These are phyloP conservation scores for Alopecurus myosuroides DNA, from an alignment of 176 grass and related monocot genomes.

Conservation along the genomic window DNA sequence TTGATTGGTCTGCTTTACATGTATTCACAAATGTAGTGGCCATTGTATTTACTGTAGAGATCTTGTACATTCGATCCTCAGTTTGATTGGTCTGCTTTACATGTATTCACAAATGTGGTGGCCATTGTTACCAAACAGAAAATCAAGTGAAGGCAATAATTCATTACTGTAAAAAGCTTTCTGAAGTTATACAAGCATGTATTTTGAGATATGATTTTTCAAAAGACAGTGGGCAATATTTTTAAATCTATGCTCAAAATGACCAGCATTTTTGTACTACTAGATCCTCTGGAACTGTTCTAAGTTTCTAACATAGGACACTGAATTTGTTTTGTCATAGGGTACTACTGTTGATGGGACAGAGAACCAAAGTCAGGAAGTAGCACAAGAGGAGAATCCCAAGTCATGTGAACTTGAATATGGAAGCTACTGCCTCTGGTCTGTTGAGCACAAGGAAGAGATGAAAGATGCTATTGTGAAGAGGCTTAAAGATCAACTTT, in stretches of 20 bases:
- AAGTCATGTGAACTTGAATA: conserved; percentile 71
- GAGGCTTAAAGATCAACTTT: conserved; percentile 78
- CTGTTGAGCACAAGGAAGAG: conserved; percentile 62
- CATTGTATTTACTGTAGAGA: background rate
- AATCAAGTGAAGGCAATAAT: background rate
- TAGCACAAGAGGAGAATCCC: conserved; percentile 12
- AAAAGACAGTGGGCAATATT: background rate
- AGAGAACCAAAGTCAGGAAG: conserved; percentile 18
- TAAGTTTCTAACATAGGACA: background rate
- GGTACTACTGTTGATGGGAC: conserved; percentile 1
- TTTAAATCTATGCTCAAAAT: background rate
- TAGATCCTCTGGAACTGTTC: background rate
- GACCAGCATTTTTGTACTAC: background rate
- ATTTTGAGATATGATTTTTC: background rate
- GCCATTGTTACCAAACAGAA: background rate
- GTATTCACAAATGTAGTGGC: background rate
- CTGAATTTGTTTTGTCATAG: conserved; percentile 14
- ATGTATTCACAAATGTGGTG: background rate
- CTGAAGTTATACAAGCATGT: background rate
- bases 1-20: background rate
- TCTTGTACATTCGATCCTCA: background rate
- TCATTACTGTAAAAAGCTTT: background rate
- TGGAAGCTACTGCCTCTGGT: conserved; percentile 86
- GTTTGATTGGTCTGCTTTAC: background rate
- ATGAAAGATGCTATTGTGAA: conserved; percentile 70